These are phyloP conservation scores for Triticum monococcum DNA, from an alignment of 176 grass and related monocot genomes.

Conservation along the genomic window DNA sequence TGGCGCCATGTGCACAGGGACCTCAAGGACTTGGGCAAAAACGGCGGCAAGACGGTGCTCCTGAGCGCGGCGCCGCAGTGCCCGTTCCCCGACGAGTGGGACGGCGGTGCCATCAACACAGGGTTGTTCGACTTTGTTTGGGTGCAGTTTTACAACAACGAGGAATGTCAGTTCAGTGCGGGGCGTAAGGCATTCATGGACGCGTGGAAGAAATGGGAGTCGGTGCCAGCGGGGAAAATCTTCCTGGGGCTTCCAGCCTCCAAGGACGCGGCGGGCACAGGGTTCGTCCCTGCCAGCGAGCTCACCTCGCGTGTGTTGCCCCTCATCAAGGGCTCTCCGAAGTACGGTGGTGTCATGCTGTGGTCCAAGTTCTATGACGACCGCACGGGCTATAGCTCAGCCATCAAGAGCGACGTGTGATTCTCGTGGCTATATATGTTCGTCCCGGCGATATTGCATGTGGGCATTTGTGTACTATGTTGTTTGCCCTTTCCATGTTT, in stretches of 20 bases:
- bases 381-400: constrained; percentile 46
- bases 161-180: constrained; percentile 40
- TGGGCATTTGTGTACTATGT: background rate
- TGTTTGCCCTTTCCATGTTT: background rate
- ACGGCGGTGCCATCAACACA: constrained; percentile 45
- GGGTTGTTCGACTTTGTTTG: constrained; percentile 66
- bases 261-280: constrained; percentile 31
- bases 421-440: background rate
- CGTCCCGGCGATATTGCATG: too few species aligned
- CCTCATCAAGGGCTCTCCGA: constrained; percentile 43
- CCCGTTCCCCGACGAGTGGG: constrained; percentile 57
- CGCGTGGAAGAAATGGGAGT: constrained; percentile 71
- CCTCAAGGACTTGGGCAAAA: constrained; percentile 47
- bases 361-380: constrained; percentile 76
- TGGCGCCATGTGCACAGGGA: background rate
- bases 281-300: constrained; percentile 45
- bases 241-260: constrained; percentile 69
- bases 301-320: constrained; percentile 59
- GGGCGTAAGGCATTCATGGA: constrained; percentile 31
- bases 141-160: constrained; percentile 90
- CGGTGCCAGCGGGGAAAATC: constrained; percentile 48
- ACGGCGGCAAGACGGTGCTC: constrained; percentile 37
- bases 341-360: constrained; percentile 78
- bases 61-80: constrained; percentile 82
- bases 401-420: constrained; percentile 52